Evolutionary conservation across 306 rosid genomes (phyloP), one percentile per base, ranked within the genome.

Genomic region (Lithocarpus polystachyus): DNA sequence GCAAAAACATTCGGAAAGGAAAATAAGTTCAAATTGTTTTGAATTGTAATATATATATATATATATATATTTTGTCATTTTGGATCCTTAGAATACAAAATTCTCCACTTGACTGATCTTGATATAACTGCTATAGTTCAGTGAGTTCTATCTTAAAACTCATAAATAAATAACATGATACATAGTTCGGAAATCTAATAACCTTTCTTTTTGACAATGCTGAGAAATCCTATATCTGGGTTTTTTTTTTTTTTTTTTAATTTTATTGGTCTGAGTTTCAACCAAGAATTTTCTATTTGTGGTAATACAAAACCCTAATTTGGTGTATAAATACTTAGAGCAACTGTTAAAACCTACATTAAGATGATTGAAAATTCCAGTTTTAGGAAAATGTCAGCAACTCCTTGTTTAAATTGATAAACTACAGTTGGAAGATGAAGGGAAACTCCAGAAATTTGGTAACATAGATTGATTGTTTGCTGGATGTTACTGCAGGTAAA

Each of bases 401-500:
- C 11, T 60, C 6, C 55, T 7, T 57, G 33, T 75, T 48, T 48
- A 48, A 48, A 23, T 65, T 57, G 5, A 18, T 77, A 48, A 77
- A 53, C 68, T 77, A 33, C 8, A 5, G 26, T 33, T 53, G 53
- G 28, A 65, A 69, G 80, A 75, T 53, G 24, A 67, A 24, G 35
- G 56, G 23, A 69, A 61, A 57, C 17, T 26, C 43, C 28, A 56
- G 74, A 48, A 20, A n/a, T 43, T 68, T 67, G 51, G 14, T 45
- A 8, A 35, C n/a, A 35, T 28, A 28, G 35, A 33, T 80, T 10
- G 26, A 22, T 68, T 74, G 55, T 71, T 79, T 70, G 57, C 29
- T 83, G 86, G 68, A 56, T 37, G 71, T 14, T 19, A 3, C 77
- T 45, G 77, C 77, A 91, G 98, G 97, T 90, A 76, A 91, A 90